Evolutionary conservation across 2,329 filamentous ascomycete species (phyloP), one percentile per base, ranked within the genome.

Genomic region (Alternaria sp.): DNA sequence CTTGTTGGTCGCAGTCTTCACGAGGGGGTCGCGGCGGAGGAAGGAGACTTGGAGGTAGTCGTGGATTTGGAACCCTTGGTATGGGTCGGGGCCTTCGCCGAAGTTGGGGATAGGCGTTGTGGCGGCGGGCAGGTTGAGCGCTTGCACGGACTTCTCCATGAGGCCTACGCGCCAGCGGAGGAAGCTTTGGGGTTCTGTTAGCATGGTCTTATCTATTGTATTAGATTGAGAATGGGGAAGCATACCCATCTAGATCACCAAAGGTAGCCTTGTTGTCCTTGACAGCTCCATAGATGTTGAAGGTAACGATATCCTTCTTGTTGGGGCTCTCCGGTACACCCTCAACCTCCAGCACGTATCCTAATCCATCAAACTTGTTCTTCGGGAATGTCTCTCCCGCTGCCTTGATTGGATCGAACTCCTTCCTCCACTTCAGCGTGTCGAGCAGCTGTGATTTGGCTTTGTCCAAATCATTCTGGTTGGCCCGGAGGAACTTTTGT

Each of bases 401-500:
- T 30, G 91, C 84, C 46, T 90, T 87, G 10, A 88, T 77, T 0
- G 94, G 93, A 70, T 95, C 86, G 75, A 89, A 89, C 76, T 90
- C 84, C 80, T 91, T 92, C 64, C 95, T 89, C 93, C 94, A 97
- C 70, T 91, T 86, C 45, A 97, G 85, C 1, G 94, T 94, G 73
- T 90, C 89, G 62, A 83, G 85, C 47, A 98, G 87, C 83, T 97
- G 94, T 59, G 90, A 87, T 76, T 90, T 89, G 15, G 94, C 92
- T 76, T 90, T 90, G 57, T 85, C 84, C 7, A 93, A 78, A 74
- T 96, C 89, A 65, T 90, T 90, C 65, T 90, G 89, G 79, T 97
- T 97, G 78, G 94, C 95, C 71, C 94, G 92, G 60, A 98, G 87
- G 82, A 94, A 97, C 84, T 97, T 98, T 78, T 97, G 93, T 53